A percentile compares a stretch with the other conserved stretches of the same genome.
These are phyloP conservation scores for Prunella vulgaris DNA, from an alignment of 257 asterid species.

Conservation along the genomic window DNA sequence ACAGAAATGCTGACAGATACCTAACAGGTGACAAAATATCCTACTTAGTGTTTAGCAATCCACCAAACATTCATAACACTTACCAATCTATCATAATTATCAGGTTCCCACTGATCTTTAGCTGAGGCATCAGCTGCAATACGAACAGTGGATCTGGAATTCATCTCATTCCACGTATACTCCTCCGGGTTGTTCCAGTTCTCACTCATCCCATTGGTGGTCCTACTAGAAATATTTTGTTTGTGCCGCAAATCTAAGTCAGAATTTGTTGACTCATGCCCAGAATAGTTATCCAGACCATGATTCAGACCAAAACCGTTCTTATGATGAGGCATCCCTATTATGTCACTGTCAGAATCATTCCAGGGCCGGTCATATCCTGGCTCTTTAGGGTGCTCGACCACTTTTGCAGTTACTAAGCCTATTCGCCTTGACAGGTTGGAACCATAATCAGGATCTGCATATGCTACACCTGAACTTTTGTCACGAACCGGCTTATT, in stretches of 20 bases:
- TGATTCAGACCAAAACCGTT: constrained; percentile 54
- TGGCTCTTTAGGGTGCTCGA: constrained; percentile 45
- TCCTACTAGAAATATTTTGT: constrained; percentile 30
- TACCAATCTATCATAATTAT: constrained; percentile 59
- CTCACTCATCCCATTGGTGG: constrained; percentile 37
- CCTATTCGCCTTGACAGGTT: constrained; percentile 37
- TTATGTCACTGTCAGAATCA: constrained; percentile 36
- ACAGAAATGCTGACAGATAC: neutral
- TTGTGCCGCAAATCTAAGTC: constrained; percentile 38
- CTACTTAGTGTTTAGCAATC: constrained; percentile 2
- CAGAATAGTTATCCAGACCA: constrained; percentile 42
- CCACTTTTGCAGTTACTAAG: constrained; percentile 35
- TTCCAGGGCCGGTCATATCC: constrained; percentile 57
- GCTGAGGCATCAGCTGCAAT: constrained; percentile 30
- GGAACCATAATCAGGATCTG: constrained; percentile 52
- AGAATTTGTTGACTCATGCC: constrained; percentile 28
- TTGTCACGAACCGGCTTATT: constrained; percentile 42
- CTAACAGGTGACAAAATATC: constrained; percentile 6
- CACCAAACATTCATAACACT: constrained; percentile 18
- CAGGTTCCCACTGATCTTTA: constrained; percentile 56
- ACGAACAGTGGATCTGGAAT: constrained; percentile 37
- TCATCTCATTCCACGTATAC: constrained; percentile 72
- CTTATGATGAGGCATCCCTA: constrained; percentile 42
- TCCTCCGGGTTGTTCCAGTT: constrained; percentile 89
- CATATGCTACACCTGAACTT: constrained; percentile 32